Base-by-base conservation (phyloP, 805 yeast genomes). In the Candida chauliodis region DNA sequence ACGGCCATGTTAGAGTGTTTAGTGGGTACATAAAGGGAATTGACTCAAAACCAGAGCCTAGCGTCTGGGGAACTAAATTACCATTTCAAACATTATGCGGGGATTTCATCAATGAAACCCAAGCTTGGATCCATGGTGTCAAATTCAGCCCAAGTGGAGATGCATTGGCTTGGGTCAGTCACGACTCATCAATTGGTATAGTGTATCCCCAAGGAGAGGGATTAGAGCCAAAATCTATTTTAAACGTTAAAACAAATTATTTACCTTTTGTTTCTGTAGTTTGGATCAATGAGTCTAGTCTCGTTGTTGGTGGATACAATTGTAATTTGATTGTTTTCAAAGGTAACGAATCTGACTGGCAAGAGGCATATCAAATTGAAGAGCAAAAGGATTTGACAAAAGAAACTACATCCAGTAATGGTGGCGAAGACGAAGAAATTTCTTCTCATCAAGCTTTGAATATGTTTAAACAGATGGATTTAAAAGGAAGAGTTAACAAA, bases 1-100 rank as follows among this genome's bases (percentile, higher is more conserved):
- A 91, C 57, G 95, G 96, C 19, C 95, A 84, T 53, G 86, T 84
- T 33, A 73, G 96, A 43, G 95, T 91, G 23, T 88, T 90, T 50
- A 83, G 95, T 11, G 87, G 95, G 7, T 93, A 73, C 59, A 73
- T 93, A 58, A 93, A 93, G 67, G 88, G 93, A 5, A 73, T 91
- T 47, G 99, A 93, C 55, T 65, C 75, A 28, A 85, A 85, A 53
- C 96, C 96, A 1, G 78, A 69, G 19, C 77, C 93, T 2, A 69
- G 91, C 0, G 79, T 78, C 17, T 93, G 99, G 98, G 99, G 98
- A 40, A 84, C 85, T 44, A 82, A 91, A 56, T 77, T 93, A 59
- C 99, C 99, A 20, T 93, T 93, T 73, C 90, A 84, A 62, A 88
- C 95, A 1, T 63, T 88, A 43, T 82, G 90, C 60, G 95, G 95